Percentiles rank a stretch among this genome's conserved stretches.
Evolutionary conservation across 805 yeast genomes (phyloP).

Genomic region (Cyberlindnera maclurae): DNA sequence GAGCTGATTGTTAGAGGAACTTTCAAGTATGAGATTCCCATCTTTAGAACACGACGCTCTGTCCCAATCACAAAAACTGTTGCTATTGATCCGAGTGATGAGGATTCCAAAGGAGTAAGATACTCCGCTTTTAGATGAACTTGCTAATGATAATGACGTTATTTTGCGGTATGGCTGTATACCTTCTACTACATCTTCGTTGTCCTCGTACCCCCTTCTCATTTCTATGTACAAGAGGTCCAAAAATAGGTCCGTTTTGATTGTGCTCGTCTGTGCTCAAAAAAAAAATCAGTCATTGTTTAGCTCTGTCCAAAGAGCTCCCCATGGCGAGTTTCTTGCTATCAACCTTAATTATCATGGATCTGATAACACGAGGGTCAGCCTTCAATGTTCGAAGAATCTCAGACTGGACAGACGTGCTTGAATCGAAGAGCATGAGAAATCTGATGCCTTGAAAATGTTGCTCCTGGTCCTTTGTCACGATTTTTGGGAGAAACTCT

Average conservation of each 20-base stretch:
- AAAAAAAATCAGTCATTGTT: background rate
- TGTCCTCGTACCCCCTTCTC: no score
- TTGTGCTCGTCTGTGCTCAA: background rate
- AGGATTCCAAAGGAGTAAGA: background rate
- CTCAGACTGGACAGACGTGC: constrained; percentile 81
- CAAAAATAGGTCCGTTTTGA: background rate
- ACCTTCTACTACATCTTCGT: no score
- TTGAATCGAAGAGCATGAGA: constrained; percentile 77
- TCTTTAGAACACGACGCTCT: constrained; percentile 45
- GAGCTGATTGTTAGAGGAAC: constrained; percentile 81
- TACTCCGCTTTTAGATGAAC: background rate
- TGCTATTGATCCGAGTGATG: constrained; percentile 44
- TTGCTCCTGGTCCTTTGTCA: constrained; percentile 78
- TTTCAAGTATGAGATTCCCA: constrained; percentile 68
- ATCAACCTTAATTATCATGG: constrained; percentile 61
- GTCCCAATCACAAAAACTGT: constrained; percentile 55
- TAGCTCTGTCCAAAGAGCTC: constrained; percentile 43
- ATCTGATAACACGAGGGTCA: constrained; percentile 88
- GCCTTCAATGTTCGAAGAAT: constrained; percentile 69
- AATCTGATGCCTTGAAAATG: constrained; percentile 91
- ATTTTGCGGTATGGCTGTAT: background rate
- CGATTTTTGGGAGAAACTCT: constrained; percentile 69
- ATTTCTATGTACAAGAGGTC: no score
- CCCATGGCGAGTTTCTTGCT: constrained; percentile 46
- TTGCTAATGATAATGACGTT: constrained; percentile 3